Base-by-base conservation (phyloP, 2,329 filamentous ascomycete species). In the Metarhizium sp. region DNA sequence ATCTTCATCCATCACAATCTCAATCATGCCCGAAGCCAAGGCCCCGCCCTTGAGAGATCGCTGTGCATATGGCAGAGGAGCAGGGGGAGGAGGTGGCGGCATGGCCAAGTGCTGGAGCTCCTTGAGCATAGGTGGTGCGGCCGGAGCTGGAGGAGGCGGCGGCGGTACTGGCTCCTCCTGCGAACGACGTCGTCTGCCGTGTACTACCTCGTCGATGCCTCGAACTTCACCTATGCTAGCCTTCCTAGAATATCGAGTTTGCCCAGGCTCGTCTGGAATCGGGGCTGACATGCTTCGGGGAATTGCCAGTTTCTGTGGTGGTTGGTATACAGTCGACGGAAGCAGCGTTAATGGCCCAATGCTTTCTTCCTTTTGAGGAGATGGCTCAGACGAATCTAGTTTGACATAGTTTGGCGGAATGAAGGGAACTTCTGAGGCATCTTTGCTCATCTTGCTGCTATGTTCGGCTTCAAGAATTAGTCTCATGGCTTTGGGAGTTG, bases 401-500 rank as follows among this genome's bases (percentile, higher is more conserved):
- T 75, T 75, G 10, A 67, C 63, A 58, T 78, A 80, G 11, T 67
- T 73, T 1, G 72, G 61, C 1, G 81, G 80, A 36, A 85, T 76
- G 0, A 73, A 69, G 18, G 81, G 80, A 4, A 82, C 73, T n/a
- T 79, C 76, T 0, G 85, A 83, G 34, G 83, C 75, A 1, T 64
- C 64, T 49, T 57, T 67, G 56, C 60, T 67, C 32, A 55, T 58
- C 47, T 55, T 78, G 73, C 55, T 62, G 72, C 73, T 46, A 48
- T 77, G 73, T 56, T 85, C 79, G 2, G 77, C 71, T 60, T 82
- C 80, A 61, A 92, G 84, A 47, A 89, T 84, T 1, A 95, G 84
- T 20, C 88, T 83, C 91, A 96, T 95, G 1, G 91, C 91, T 72
- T 90, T 86, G 34, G 92, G 92, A 1, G 92, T 96, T 2, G 91